Percentiles rank a stretch among this genome's conserved stretches.
phyloP scores from a whole-genome alignment of 805 yeast genomes.

The Monosporozyma aquatica region DNA sequence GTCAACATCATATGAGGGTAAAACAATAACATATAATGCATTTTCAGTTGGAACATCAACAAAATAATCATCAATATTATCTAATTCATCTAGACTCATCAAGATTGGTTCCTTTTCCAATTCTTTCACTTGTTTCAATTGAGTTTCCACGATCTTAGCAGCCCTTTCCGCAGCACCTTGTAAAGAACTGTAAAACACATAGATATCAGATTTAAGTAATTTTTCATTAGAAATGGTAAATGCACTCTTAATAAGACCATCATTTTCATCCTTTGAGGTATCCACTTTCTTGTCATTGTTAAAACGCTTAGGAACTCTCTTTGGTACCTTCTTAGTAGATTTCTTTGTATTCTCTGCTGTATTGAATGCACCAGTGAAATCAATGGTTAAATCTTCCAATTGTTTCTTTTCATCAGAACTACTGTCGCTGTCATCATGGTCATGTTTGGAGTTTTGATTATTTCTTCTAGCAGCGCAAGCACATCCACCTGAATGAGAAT shows the following conservation, averaged over 20 bases:
- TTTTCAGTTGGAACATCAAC: constrained; percentile 50
- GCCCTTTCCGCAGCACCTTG: constrained; percentile 74
- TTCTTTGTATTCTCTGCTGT: constrained; percentile 8
- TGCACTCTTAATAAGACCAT: constrained; percentile 22
- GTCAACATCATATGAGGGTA: constrained; percentile 89
- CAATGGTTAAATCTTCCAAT: constrained; percentile 26
- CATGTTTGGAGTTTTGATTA: neutral
- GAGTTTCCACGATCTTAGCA: constrained; percentile 44
- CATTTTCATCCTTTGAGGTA: constrained; percentile 2
- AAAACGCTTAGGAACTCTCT: constrained; percentile 10
- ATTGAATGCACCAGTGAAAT: constrained; percentile 34
- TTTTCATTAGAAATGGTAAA: constrained; percentile 36
- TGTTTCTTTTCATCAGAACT: neutral
- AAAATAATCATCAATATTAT: constrained; percentile 77
- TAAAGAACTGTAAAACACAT: constrained; percentile 72
- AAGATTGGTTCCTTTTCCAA: constrained; percentile 41
- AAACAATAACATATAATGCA: constrained; percentile 57
- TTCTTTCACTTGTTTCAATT: constrained; percentile 24
- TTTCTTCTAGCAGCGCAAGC: constrained; percentile 5
- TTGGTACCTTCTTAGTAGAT: constrained; percentile 1
- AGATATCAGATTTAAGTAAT: constrained; percentile 46
- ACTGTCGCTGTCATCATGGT: neutral
- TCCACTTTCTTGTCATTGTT: constrained; percentile 4
- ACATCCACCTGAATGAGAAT: constrained; percentile 3
- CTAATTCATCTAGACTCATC: constrained; percentile 68